These are phyloP conservation scores for Plantago major DNA, from an alignment of 257 asterid genomes.

Conservation along the genomic window DNA sequence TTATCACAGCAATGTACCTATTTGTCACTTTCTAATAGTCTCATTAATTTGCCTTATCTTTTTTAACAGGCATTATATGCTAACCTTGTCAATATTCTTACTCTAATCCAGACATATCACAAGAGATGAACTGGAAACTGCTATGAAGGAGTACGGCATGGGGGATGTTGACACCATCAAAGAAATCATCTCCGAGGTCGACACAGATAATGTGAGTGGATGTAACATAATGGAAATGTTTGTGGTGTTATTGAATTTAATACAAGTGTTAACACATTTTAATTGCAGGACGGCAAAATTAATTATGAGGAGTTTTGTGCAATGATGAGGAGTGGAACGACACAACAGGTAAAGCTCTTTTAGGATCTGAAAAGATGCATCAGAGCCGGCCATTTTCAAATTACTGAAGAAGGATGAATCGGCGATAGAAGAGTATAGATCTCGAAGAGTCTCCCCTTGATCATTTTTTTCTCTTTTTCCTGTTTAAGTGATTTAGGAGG, in stretches of 20 bases:
- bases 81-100: constrained; percentile 5
- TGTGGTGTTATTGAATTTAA: background rate
- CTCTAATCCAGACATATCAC: constrained; percentile 47
- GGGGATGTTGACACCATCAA: constrained; percentile 62
- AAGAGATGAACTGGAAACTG: constrained; percentile 64
- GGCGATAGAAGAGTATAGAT: constrained; percentile 3
- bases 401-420: constrained; percentile 2
- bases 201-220: constrained; percentile 59
- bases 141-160: constrained; percentile 66
- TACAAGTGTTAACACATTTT: constrained; percentile 9
- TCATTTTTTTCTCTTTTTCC: constrained; percentile 8
- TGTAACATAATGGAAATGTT: constrained; percentile 5
- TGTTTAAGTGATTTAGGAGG: constrained; percentile 8
- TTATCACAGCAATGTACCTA: no score
- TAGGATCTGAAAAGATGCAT: constrained; percentile 20
- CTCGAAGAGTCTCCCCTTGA: constrained; percentile 4
- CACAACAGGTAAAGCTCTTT: constrained; percentile 53
- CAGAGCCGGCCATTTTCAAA: constrained; percentile 16
- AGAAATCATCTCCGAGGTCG: constrained; percentile 67
- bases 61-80: background rate
- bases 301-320: constrained; percentile 87
- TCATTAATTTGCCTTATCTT: background rate
- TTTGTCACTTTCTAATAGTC: no score
- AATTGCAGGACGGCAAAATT: constrained; percentile 67
- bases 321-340: constrained; percentile 90